Percentiles rank a stretch among this genome's conserved stretches.
Evolutionary conservation across 116 monocot species (phyloP).

Genomic region (Zostera marina): DNA sequence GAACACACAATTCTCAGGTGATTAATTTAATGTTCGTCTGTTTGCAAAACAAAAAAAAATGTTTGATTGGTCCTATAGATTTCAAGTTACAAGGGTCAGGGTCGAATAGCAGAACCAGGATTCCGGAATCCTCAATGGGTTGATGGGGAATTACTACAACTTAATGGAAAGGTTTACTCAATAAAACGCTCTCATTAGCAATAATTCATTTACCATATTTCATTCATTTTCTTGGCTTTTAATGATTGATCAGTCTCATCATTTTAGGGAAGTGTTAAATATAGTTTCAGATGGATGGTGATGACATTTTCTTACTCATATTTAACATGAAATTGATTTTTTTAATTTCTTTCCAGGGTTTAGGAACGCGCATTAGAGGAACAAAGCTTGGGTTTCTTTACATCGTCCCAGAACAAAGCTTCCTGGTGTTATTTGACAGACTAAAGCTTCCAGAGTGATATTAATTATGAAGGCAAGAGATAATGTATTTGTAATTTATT

Average conservation of each 20-base stretch:
- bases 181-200: too few relatives aligned
- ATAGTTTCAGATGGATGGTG: too few relatives aligned
- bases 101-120: conserved; percentile 80
- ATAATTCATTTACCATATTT: too few relatives aligned
- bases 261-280: too few relatives aligned
- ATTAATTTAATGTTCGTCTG: conserved; percentile 1
- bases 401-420: conserved; percentile 64
- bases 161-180: conserved; percentile 64
- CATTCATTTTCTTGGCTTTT: too few relatives aligned
- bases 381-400: conserved; percentile 78
- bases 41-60: too few relatives aligned
- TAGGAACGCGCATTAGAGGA: conserved; percentile 51
- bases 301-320: background rate
- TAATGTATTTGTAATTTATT: too few relatives aligned
- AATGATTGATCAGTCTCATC: too few relatives aligned
- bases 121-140: conserved; percentile 88
- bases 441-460: conserved; percentile 61
- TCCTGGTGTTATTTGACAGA: conserved; percentile 84
- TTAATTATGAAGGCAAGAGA: too few relatives aligned
- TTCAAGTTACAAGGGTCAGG: conserved; percentile 72
- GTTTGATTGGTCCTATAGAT: conserved; percentile 24
- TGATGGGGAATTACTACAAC: conserved; percentile 64
- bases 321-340: background rate
- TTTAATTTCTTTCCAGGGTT: conserved; percentile 27
- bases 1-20: background rate